These are phyloP conservation scores for Biscutella auriculata DNA, from an alignment of 441 rosid genomes.

Conservation along the genomic window DNA sequence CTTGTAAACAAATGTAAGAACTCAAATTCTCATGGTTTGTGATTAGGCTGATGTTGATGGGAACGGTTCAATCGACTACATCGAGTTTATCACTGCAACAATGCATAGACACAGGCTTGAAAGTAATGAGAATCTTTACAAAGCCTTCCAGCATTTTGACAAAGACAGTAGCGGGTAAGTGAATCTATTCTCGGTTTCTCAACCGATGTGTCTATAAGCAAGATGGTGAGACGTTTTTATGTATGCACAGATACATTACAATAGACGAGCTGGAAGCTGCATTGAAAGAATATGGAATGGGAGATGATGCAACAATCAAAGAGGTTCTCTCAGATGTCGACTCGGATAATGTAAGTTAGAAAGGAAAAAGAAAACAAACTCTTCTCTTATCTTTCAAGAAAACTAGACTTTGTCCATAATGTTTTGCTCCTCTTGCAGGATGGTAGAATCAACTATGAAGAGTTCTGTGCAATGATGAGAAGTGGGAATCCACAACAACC, in stretches of 20 bases:
- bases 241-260: conserved; percentile 39
- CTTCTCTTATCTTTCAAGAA: not conserved
- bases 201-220: not conserved
- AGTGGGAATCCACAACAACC: conserved; percentile 50
- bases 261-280: conserved; percentile 44
- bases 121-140: conserved; percentile 55
- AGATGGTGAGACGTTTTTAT: not conserved
- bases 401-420: not conserved
- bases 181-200: not conserved
- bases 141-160: conserved; percentile 73
- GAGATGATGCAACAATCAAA: conserved; percentile 45
- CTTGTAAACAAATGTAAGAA: not conserved
- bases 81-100: conserved; percentile 67
- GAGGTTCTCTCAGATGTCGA: conserved; percentile 64
- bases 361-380: not conserved
- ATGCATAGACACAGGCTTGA: conserved; percentile 75
- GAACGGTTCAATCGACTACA: conserved; percentile 61
- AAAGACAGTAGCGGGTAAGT: conserved; percentile 63
- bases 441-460: conserved; percentile 55
- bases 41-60: conserved; percentile 66
- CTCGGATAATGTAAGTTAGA: conserved; percentile 35
- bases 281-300: conserved; percentile 52
- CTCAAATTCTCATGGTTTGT: not conserved
- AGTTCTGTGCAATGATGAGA: conserved; percentile 57
- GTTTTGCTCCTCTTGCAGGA: conserved; percentile 29